phyloP scores from a whole-genome alignment of 768 basidiomycete species.

The Gymnopilus junonius region DNA sequence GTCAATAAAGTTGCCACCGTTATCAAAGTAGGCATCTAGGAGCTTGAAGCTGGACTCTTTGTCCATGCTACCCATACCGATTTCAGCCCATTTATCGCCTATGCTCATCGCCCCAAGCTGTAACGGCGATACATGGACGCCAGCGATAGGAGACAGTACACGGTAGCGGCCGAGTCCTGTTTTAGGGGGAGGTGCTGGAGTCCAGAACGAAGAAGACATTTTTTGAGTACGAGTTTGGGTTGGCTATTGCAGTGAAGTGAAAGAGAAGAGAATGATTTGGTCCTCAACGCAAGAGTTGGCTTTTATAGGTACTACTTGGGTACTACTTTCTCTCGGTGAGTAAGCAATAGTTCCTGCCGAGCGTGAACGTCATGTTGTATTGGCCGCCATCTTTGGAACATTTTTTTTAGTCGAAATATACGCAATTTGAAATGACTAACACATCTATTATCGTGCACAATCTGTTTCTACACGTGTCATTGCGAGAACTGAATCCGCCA shows the following conservation, averaged over 20 bases:
- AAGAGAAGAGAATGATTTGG: not conserved
- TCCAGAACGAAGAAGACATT: constrained; percentile 17
- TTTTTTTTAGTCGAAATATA: too few relatives aligned
- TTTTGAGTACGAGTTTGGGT: not conserved
- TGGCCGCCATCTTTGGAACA: too few relatives aligned
- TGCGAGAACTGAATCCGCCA: too few relatives aligned
- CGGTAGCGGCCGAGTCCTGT: constrained; percentile 40
- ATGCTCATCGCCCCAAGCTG: constrained; percentile 48
- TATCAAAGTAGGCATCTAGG: constrained; percentile 46
- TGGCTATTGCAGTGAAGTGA: not conserved
- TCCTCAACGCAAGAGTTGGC: not conserved
- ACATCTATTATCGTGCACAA: too few relatives aligned
- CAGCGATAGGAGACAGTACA: constrained; percentile 37
- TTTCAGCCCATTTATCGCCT: constrained; percentile 39
- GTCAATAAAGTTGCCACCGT: constrained; percentile 55
- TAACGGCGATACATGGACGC: constrained; percentile 46
- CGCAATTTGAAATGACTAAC: too few relatives aligned
- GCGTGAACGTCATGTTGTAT: not conserved
- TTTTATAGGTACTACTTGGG: not conserved
- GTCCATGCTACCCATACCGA: constrained; percentile 41
- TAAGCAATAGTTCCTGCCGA: not conserved
- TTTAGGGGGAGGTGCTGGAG: constrained; percentile 27
- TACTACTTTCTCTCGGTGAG: not conserved
- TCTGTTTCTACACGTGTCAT: too few relatives aligned
- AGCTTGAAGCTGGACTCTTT: constrained; percentile 50